Evolutionary conservation across 2,329 filamentous ascomycete species (phyloP).

Genomic region (Ampelomyces quisqualis): DNA sequence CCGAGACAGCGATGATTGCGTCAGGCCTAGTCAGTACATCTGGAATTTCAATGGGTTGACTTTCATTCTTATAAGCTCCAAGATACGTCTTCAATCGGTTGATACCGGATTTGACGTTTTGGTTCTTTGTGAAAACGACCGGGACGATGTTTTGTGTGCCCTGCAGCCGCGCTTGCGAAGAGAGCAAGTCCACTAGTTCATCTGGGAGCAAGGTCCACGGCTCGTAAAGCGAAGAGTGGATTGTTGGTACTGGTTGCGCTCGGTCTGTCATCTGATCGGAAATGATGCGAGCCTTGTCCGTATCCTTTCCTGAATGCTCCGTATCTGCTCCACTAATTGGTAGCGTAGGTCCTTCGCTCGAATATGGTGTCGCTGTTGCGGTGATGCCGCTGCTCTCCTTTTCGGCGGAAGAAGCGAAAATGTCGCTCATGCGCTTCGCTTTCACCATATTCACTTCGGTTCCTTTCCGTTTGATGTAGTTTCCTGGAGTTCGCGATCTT

Average conservation of each 20-base stretch:
- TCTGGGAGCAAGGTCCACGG: slow-evolving; percentile 21
- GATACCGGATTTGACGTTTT: slow-evolving; percentile 23
- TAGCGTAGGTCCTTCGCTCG: slow-evolving; percentile 26
- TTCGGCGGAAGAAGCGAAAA: slow-evolving; percentile 19
- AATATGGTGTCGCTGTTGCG: slow-evolving; percentile 13
- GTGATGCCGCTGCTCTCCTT: slow-evolving; percentile 6
- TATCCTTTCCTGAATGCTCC: not conserved
- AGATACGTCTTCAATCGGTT: slow-evolving; percentile 16
- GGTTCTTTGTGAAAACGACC: slow-evolving; percentile 23
- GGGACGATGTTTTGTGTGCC: slow-evolving; percentile 10
- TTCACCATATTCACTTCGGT: slow-evolving; percentile 12
- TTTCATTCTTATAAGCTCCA: slow-evolving; percentile 6
- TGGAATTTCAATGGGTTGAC: slow-evolving; percentile 12
- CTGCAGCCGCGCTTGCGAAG: slow-evolving; percentile 5
- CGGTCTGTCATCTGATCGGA: not conserved
- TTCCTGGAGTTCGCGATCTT: no score
- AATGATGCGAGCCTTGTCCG: no score
- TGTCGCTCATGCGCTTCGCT: slow-evolving; percentile 23
- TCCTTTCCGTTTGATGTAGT: no score
- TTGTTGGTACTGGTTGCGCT: slow-evolving; percentile 7
- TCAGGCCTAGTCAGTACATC: slow-evolving; percentile 8
- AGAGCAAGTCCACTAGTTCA: slow-evolving; percentile 7
- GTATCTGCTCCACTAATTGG: slow-evolving; percentile 11
- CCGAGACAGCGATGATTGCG: slow-evolving; percentile 17
- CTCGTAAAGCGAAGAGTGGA: slow-evolving; percentile 18